Evolutionary conservation across 2,329 filamentous ascomycete species (phyloP), one percentile per base, ranked within the genome.

Genomic region (Aureobasidium lini): DNA sequence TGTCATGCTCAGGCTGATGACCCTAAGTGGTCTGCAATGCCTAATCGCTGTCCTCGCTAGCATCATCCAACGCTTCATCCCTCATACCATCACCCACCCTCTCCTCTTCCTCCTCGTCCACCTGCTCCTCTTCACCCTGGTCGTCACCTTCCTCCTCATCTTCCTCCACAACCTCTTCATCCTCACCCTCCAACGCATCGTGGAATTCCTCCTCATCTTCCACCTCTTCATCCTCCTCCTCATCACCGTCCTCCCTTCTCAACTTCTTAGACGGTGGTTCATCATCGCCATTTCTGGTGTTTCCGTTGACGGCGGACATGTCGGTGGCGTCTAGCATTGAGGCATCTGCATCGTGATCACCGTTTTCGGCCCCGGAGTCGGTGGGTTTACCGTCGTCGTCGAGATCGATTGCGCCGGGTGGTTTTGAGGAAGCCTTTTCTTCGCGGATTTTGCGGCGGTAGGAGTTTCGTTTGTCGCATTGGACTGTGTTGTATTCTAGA

Each of bases 381-480:
- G 84, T 82, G 58, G 84, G 85, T 39, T 85, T 84, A n/a, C 86
- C 82, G 8, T 62, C 59, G 1, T 62, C 62, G 5, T 66, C 65
- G 23, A 23, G 23, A 23, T 23, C 23, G 23, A 23, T 23, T 23
- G 23, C 23, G 23, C 23, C 23, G 23, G 23, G 23, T 6, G 65
- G 66, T 6, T 67, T 65, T 11, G 66, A 66, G 4, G 23, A 23
- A 1, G 68, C 66, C 72, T 87, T 89, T 57, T 84, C 82, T 57
- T 84, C 85, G 37, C 85, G 84, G 16, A 86, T 82, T 66, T 86
- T 88, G 66, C 84, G 83, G 56, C 86, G 82, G 73, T 90, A 89
- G 15, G 81, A 84, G 65, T 85, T 89, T 56, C 87, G 84, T 74
- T 91, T 91, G 60, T 86, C 84, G 18, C 85, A 84, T 70, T 90